Conservation (phyloP, 257 asterid species). For the Gynochthodes officinalis region DNA sequence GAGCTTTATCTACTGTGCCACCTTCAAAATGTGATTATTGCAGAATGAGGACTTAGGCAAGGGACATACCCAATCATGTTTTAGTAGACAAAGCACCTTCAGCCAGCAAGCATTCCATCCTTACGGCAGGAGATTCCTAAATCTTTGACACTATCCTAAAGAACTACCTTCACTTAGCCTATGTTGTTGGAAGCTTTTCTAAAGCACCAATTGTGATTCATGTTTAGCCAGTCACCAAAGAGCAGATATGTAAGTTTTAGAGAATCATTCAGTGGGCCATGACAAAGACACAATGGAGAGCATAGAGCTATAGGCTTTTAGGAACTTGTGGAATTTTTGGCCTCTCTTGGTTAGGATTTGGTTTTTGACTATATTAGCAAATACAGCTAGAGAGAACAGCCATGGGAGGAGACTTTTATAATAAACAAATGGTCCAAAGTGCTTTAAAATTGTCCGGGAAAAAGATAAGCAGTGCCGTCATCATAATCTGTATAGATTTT, state of each 20-base stretch:
- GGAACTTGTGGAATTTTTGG: not conserved
- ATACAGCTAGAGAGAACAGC: not conserved
- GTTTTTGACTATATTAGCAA: conserved; percentile 2
- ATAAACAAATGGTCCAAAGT: not conserved
- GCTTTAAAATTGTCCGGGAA: not conserved
- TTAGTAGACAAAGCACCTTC: not conserved
- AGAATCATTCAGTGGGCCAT: not conserved
- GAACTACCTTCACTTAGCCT: not conserved
- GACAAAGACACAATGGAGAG: not conserved
- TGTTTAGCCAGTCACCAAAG: not conserved
- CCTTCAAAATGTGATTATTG: too few relatives aligned
- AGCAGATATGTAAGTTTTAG: not conserved
- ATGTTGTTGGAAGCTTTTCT: not conserved
- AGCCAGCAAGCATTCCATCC: not conserved
- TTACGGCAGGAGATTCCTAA: not conserved
- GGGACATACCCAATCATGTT: too few relatives aligned
- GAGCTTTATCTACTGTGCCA: too few relatives aligned
- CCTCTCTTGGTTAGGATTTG: not conserved
- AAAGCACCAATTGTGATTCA: not conserved
- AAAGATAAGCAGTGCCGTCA: not conserved
- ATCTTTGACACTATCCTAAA: not conserved
- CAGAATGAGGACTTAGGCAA: too few relatives aligned
- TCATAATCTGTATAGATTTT: conserved; percentile 4
- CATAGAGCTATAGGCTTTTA: too few relatives aligned
- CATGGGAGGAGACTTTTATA: not conserved